Base-by-base conservation (phyloP, 2,329 filamentous ascomycete genomes). In the Scortechinia acanthostroma region DNA sequence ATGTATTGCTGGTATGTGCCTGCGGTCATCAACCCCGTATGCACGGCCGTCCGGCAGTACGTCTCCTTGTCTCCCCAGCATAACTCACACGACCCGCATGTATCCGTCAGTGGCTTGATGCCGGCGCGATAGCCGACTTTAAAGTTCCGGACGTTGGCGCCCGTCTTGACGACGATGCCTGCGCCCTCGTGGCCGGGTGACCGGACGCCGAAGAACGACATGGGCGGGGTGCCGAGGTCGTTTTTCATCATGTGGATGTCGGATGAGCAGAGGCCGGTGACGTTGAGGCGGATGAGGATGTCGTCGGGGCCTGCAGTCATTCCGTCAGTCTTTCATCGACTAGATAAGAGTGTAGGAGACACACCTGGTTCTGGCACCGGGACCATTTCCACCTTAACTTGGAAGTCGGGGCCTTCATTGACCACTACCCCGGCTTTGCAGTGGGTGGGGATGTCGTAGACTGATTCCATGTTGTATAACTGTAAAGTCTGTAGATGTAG, bases 1-100 rank as follows among this genome's bases (percentile, higher is more conserved):
- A 80, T 60, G 54, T 82, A 83, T 55, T 82, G 73, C 57, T 78
- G 72, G 55, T 79, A 82, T 1, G 73, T 73, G 1, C 76, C 61
- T 28, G 61, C 61, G 43, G 49, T 59, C 42, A 55, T 56, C 44
- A 75, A 60, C 23, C 66, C 76, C 3, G 64, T 75, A 49, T 63
- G 57, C n/a, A 70, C 58, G 10, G 58, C 68, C 20, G 64, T 61
- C 21, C 56, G 48, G 50, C 73, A 76, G 53, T 79, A 76, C 28
- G 70, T 72, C 53, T 80, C 76, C 35, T 68, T 67, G 17, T 70
- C 74, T 4, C 59, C 62, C 55, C 69, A 70, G 59, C 75, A 79
- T 17, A 65, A 55, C 22, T 69, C 63, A 54, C 73, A 78, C 30
- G 60, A 62, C 40, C 69, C 64, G 53, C 74, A 78, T 2, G 70